Evolutionary conservation across 768 basidiomycete species (phyloP), one percentile per base, ranked within the genome.

Genomic region (Boletus speciosus): DNA sequence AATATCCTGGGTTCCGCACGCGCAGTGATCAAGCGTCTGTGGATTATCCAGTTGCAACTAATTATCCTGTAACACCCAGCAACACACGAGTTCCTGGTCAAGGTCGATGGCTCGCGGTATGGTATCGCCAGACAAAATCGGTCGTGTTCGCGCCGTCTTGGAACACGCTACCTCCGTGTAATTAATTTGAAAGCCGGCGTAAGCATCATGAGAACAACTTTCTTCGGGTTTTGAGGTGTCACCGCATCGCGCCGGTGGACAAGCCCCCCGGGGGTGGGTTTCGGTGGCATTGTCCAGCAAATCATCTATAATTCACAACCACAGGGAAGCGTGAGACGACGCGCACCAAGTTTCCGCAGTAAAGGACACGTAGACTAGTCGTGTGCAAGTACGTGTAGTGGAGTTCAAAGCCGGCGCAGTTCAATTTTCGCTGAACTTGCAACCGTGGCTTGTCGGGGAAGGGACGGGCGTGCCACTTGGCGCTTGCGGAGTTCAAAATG

Each of bases 401-500:
- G 35, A 21, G 21, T 39, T 46, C 41, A 39, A 62, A 53, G 34
- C 21, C 41, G 31, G 29, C 2, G 9, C 25, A 23, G 3, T 12
- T 4, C 23, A 27, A 27, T 16, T 44, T 36, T 19, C 15, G 52
- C 27, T 31, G 36, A 14, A 32, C 27, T 37, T 42, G 37, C 37
- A 29, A 29, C 27, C 6, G 27, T 6, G 7, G 29, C 34, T 35
- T 15, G 31, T 32, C 31, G 31, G 43, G 32, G 44, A 45, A 45
- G 38, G 45, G 49, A 32, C 31, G 36, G 38, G 23, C 14, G 45
- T 52, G 60, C 64, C 70, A 66, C 62, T 55, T 48, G 61, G 71
- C 70, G 64, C 62, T 55, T 48, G 61, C 69, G 69, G 69, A 71
- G 69, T 72, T 71, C 58, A 52, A 70, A 71, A 71, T 58, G 19